Percentiles rank a stretch among this genome's conserved stretches.
phyloP scores from a whole-genome alignment of 1,139 yeast species.

The Yamadazyma diospyri region DNA sequence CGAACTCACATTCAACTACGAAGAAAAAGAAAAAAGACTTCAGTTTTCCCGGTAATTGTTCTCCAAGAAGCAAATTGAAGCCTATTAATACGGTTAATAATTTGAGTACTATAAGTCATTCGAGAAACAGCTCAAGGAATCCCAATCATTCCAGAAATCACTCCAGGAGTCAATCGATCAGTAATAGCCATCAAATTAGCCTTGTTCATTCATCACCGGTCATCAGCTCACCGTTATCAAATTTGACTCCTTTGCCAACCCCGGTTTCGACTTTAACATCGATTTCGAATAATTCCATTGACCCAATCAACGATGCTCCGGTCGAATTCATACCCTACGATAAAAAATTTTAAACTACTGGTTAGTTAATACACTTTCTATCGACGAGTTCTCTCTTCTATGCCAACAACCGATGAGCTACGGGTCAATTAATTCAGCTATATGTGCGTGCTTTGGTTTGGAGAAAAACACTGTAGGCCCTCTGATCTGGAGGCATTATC shows the following conservation, averaged over 20 bases:
- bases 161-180: slow-evolving; percentile 4
- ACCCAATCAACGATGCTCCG: slow-evolving; percentile 42
- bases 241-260: slow-evolving; percentile 29
- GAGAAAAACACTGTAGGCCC: too few species aligned
- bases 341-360: slow-evolving; percentile 7
- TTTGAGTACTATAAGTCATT: not conserved
- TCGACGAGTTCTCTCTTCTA: too few species aligned
- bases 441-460: too few species aligned
- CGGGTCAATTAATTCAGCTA: too few species aligned
- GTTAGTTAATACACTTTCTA: slow-evolving; percentile 6
- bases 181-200: slow-evolving; percentile 2
- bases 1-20: slow-evolving; percentile 5
- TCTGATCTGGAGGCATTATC: too few species aligned
- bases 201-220: slow-evolving; percentile 26
- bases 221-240: slow-evolving; percentile 35
- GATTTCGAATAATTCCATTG: slow-evolving; percentile 24
- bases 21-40: slow-evolving; percentile 10
- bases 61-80: slow-evolving; percentile 5
- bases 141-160: slow-evolving; percentile 4
- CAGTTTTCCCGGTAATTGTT: slow-evolving; percentile 11
- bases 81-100: slow-evolving; percentile 1
- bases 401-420: too few species aligned
- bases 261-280: slow-evolving; percentile 29
- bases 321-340: slow-evolving; percentile 27
- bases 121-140: slow-evolving; percentile 4